Evolutionary conservation across 139 green algal genomes (phyloP), one percentile per base, ranked within the genome.

Genomic region (Chlorella ohadii): DNA sequence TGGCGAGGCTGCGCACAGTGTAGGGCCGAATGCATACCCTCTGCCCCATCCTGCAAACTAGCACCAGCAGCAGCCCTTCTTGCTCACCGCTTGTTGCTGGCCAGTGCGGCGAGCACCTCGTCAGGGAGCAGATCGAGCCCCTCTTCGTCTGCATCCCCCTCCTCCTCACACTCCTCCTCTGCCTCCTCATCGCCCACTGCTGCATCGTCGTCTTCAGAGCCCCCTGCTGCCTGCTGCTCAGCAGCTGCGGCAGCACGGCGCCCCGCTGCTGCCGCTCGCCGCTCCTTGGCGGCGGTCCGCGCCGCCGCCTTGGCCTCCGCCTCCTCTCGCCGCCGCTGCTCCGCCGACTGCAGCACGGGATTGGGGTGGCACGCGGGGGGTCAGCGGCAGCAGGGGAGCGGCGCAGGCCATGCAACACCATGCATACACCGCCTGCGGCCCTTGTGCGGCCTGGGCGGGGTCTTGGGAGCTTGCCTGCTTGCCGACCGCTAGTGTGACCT

Each of bases 1-100:
- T n/a, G n/a, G n/a, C n/a, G n/a, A n/a, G n/a, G n/a, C n/a, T n/a
- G n/a, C n/a, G n/a, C n/a, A n/a, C n/a, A n/a, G n/a, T n/a, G n/a
- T n/a, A n/a, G n/a, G n/a, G n/a, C n/a, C n/a, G n/a, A n/a, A n/a
- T n/a, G n/a, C n/a, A n/a, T n/a, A n/a, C n/a, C n/a, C n/a, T n/a
- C n/a, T n/a, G n/a, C n/a, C n/a, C n/a, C n/a, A n/a, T n/a, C n/a
- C n/a, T n/a, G n/a, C n/a, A n/a, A n/a, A 73, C 17, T n/a, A 16
- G 63, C 63, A 36, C 28, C 63, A 68, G 1, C 27, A 36, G 63
- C 36, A 27, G 23, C 22, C 39, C 6, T 16, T 0, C 15, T 23
- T 0, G 3, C 76, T 59, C 59, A 82, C 76, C 76, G 76, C 39
- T 82, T 82, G 73, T 44, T 79, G 76, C 38, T 82, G 13, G 76